A percentile compares a stretch with the other conserved stretches of the same genome.
Conservation (phyloP, 768 basidiomycete species). For the Suillus discolor region DNA sequence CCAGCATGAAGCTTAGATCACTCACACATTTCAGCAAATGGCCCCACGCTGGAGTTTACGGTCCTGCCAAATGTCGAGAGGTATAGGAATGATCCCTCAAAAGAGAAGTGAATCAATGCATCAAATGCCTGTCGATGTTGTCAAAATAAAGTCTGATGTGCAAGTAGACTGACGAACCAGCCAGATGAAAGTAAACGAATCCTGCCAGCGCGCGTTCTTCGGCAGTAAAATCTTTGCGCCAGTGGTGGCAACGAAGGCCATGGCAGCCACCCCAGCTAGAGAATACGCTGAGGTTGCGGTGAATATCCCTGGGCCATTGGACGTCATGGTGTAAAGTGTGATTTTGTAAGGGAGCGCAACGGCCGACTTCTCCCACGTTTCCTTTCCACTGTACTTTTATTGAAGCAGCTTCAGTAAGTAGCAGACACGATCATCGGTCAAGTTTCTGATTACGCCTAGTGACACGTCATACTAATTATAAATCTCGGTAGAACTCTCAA, state of each 20-base stretch:
- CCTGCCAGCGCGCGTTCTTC: conserved; percentile 62
- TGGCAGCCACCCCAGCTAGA: conserved; percentile 55
- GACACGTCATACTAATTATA: background rate
- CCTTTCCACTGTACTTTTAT: background rate
- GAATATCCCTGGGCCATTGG: conserved; percentile 37
- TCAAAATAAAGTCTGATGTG: conserved; percentile 6
- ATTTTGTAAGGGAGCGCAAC: background rate
- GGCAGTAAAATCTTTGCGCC: conserved; percentile 61
- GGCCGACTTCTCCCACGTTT: conserved; percentile 3
- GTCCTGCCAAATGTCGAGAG: conserved; percentile 73
- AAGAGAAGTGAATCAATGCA: conserved; percentile 74
- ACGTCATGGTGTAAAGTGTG: conserved; percentile 18
- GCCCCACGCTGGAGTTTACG: conserved; percentile 68
- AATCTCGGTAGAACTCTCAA: background rate
- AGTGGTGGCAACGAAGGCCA: conserved; percentile 54
- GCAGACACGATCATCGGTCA: background rate
- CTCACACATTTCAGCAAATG: conserved; percentile 77
- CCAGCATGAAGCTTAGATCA: background rate
- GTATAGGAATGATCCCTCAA: conserved; percentile 83
- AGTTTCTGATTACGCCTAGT: background rate
- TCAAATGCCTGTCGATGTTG: conserved; percentile 62
- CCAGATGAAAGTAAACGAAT: conserved; percentile 77
- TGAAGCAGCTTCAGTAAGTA: background rate
- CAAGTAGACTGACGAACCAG: conserved; percentile 46
- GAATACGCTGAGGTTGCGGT: conserved; percentile 66